Evolutionary conservation across 768 basidiomycete genomes (phyloP), one percentile per base, ranked within the genome.

Genomic region (Dacryopinax spathularia): DNA sequence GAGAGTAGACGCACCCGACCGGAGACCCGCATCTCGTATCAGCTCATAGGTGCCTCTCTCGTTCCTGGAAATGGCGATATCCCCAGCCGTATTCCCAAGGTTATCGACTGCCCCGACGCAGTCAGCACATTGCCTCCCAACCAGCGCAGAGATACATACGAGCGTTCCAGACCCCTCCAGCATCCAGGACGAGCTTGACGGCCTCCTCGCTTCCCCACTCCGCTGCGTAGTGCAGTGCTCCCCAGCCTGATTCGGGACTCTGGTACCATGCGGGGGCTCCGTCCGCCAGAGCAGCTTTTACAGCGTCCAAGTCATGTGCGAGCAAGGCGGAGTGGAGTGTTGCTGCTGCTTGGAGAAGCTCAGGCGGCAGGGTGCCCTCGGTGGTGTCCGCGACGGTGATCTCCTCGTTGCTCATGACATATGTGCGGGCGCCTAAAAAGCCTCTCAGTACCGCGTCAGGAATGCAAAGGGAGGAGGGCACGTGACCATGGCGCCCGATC

Each of bases 121-220:
- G 41, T 65, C 35, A 63, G 66, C 69, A 60, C 61, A 67, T 34
- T 68, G 65, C 18, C 65, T 62, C 59, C 68, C 66, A 5, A 66
- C 60, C 5, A 41, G n/a, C 27, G 34, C 39, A 31, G 25, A 22
- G n/a, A n/a, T n/a, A 71, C 79, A 66, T 67, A 84, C 91, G 84
- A 69, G 89, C 81, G 73, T 94, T 96, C 96, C 96, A 99, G 0
- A 91, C 71, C 0, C 91, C 93, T 13, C 95, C 93, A 63, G 82
- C 79, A n/a, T 84, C 78, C 29, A 99, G 78, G 34, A 98, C 77
- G 5, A 80, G 70, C 62, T 80, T 80, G 12, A 88, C 79, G 16
- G 95, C 76, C n/a, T 79, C 77, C 1, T 79, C 71, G 67, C 87
- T 82, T 68, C 87, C 84, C 48, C 81, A 73, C 68, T 87, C 91